phyloP scores from a whole-genome alignment of 768 basidiomycete genomes.

The Chalciporus chontae region DNA sequence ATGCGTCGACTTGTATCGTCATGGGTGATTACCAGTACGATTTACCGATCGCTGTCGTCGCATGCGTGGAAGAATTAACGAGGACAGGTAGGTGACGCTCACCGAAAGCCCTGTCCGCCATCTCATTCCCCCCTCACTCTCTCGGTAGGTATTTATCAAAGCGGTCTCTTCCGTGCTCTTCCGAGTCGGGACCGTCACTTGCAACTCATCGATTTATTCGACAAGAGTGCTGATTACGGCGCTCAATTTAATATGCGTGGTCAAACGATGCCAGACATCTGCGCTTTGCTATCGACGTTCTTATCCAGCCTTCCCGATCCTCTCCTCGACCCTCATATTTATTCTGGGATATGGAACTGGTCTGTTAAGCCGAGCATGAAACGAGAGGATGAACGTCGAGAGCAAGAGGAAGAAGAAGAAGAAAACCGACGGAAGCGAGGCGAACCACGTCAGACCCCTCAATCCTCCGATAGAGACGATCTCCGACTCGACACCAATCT shows the following conservation, averaged over 20 bases:
- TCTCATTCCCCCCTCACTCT: neutral
- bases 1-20: slow-evolving; percentile 31
- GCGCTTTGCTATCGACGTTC: slow-evolving; percentile 45
- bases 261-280: slow-evolving; percentile 41
- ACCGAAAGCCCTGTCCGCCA: neutral
- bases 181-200: slow-evolving; percentile 40
- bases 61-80: slow-evolving; percentile 46
- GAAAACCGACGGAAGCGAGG: slow-evolving; percentile 29
- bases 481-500: slow-evolving; percentile 6
- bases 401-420: slow-evolving; percentile 30
- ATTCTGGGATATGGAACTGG: slow-evolving; percentile 41
- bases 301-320: slow-evolving; percentile 46
- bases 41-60: slow-evolving; percentile 37
- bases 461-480: no score
- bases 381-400: slow-evolving; percentile 29
- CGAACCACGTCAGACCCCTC: slow-evolving; percentile 12
- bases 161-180: slow-evolving; percentile 40
- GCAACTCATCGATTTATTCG: slow-evolving; percentile 37
- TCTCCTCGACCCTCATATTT: slow-evolving; percentile 40
- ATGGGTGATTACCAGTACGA: slow-evolving; percentile 37
- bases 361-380: slow-evolving; percentile 42
- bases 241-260: slow-evolving; percentile 27
- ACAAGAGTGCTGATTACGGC: slow-evolving; percentile 27
- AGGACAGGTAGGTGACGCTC: slow-evolving; percentile 33
- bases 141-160: slow-evolving; percentile 44